Conservation (phyloP, 768 basidiomycete genomes). For the Lactarius trivialis region DNA sequence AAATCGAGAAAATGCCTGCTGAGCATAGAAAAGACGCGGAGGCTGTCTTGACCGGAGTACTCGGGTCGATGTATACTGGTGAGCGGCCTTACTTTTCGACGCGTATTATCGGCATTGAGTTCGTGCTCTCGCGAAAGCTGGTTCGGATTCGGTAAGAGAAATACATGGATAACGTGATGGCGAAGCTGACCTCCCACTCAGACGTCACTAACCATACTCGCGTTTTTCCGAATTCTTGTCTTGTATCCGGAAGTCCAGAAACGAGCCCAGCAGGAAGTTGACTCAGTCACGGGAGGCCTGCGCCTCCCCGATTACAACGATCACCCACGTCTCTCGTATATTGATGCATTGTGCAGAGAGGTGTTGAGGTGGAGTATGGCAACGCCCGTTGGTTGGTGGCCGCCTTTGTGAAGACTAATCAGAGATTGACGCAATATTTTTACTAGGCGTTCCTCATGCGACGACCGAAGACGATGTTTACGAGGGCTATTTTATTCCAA, state of each 20-base stretch:
- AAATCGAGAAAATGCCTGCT: constrained; percentile 2
- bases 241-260: constrained; percentile 23
- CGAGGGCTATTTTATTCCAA: constrained; percentile 47
- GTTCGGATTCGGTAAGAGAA: constrained; percentile 5
- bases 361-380: constrained; percentile 46
- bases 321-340: constrained; percentile 44
- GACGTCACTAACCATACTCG: constrained; percentile 27
- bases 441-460: constrained; percentile 48
- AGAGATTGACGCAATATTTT: not conserved
- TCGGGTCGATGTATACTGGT: constrained; percentile 13
- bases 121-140: not conserved
- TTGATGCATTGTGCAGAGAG: constrained; percentile 47
- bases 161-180: not conserved
- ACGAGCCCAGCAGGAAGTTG: constrained; percentile 58
- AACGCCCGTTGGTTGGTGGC: constrained; percentile 41
- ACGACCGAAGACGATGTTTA: constrained; percentile 54
- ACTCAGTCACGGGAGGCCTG: constrained; percentile 43
- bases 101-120: not conserved
- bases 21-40: constrained; percentile 1
- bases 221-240: constrained; percentile 26
- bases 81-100: not conserved
- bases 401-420: not conserved
- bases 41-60: not conserved
- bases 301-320: constrained; percentile 53
- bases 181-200: not conserved